Percentiles rank a stretch among this genome's conserved stretches.
Conservation (phyloP, 2,329 filamentous ascomycete genomes). For the Aspergillus chevalieri region DNA sequence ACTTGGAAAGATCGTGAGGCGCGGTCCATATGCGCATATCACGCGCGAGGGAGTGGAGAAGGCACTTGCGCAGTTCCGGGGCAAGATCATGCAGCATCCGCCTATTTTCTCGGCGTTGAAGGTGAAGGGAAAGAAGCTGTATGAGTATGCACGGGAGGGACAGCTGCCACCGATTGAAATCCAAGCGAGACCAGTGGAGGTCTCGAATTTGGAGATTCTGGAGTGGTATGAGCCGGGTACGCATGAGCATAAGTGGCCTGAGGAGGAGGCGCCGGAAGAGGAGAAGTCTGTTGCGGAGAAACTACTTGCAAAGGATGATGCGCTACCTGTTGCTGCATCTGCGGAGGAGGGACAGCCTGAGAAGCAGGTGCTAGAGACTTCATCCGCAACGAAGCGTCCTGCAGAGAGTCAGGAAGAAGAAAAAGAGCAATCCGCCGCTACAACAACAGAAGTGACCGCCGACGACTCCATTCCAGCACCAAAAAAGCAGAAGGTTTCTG, state of each 20-base stretch:
- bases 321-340: conserved; percentile 13
- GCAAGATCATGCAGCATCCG: conserved; percentile 81
- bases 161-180: conserved; percentile 82
- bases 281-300: conserved; percentile 74
- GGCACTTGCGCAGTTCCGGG: conserved; percentile 67
- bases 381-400: conserved; percentile 24
- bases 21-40: conserved; percentile 70
- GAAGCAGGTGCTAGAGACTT: conserved; percentile 8
- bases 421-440: conserved; percentile 8
- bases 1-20: conserved; percentile 73
- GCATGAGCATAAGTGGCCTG: conserved; percentile 74
- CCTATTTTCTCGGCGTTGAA: conserved; percentile 90
- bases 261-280: conserved; percentile 66
- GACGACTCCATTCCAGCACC: conserved; percentile 2
- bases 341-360: conserved; percentile 17
- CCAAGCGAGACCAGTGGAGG: conserved; percentile 69
- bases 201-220: conserved; percentile 68
- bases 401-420: conserved; percentile 15
- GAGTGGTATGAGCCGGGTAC: conserved; percentile 78
- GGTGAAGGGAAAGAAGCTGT: conserved; percentile 87
- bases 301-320: conserved; percentile 41
- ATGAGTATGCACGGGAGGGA: conserved; percentile 91
- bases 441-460: conserved; percentile 1
- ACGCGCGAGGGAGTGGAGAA: conserved; percentile 72
- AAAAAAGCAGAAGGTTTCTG: conserved; percentile 28